Base-by-base conservation (phyloP, 1,284 basidiomycete species). In the Rhodotorula mucilaginosa region DNA sequence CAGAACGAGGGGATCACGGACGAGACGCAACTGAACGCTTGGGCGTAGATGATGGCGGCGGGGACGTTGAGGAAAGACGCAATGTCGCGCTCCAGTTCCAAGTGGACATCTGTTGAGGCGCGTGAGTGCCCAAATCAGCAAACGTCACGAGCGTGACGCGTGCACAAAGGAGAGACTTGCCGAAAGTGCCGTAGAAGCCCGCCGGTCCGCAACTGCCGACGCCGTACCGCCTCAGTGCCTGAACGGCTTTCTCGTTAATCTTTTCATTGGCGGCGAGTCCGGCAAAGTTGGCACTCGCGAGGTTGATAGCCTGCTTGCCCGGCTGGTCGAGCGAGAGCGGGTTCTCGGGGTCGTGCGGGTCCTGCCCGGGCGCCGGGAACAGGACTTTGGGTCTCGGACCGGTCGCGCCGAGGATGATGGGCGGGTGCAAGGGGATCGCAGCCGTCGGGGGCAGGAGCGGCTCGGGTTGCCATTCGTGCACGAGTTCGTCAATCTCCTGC, bases 1-100 rank as follows among this genome's bases (percentile, higher is more conserved):
- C 91, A 93, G 81, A 98, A 99, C 1, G 96, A 93, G 0, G 96
- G 92, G 71, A 99, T 98, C 79, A 96, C 94, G 31, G 93, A 97
- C 3, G 92, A 89, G 75, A 93, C 88, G 68, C 94, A 94, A 19
- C 91, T 89, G 82, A 97, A 99, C 13, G 89, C 90, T 83, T 99
- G 97, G 4, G 94, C 90, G 83, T 99, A 99, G 76, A 98, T 87
- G 81, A 99, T 99, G 52, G 90, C 84, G 2, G 89, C 85, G 80
- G 97, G 93, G 4, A 91, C 89, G 23, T 93, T 92, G 57, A 99
- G 84, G 82, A 98, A 98, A 61, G 90, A 87, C 15, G 95, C 91
- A 67, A 99, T 89, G 72, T 95, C 89, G 60, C 87, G 85, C 82
- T 99, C 97, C 72, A 97, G 84, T 61, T 90, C 86, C 80, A 92